A percentile compares a stretch with the other conserved stretches of the same genome.
phyloP scores from a whole-genome alignment of 768 basidiomycete genomes.

The Strobilomyces confusus region DNA sequence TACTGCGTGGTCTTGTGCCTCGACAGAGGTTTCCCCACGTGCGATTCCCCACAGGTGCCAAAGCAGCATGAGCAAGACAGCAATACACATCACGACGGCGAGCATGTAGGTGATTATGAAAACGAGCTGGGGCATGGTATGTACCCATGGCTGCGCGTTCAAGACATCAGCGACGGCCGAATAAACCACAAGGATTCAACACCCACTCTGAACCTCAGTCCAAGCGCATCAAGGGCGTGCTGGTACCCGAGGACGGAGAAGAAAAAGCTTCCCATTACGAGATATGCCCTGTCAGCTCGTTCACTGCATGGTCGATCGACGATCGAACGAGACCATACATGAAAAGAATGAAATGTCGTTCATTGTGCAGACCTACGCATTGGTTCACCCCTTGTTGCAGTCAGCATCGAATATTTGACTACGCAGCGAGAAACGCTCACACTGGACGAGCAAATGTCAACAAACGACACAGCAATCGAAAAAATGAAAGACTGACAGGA shows the following conservation, averaged over 20 bases:
- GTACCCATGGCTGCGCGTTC: conserved; percentile 44
- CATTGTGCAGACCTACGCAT: conserved; percentile 94
- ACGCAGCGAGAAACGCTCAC: conserved; percentile 28
- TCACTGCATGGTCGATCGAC: neutral
- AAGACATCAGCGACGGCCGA: neutral
- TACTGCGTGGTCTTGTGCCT: conserved; percentile 80
- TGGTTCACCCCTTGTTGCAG: conserved; percentile 79
- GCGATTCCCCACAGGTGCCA: conserved; percentile 74
- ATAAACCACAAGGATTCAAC: neutral
- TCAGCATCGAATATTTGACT: conserved; percentile 3
- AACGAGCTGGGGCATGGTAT: conserved; percentile 60
- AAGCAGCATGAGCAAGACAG: conserved; percentile 64
- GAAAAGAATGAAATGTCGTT: conserved; percentile 94
- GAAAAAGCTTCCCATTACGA: conserved; percentile 65
- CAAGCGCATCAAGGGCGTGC: conserved; percentile 54
- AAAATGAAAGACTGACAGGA: conserved; percentile 53
- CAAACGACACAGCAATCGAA: neutral
- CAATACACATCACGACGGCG: conserved; percentile 66
- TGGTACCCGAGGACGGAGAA: conserved; percentile 62
- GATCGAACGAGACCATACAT: conserved; percentile 49
- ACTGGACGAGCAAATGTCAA: conserved; percentile 26
- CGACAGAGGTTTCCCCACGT: conserved; percentile 83
- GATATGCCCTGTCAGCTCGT: conserved; percentile 58
- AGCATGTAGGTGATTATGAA: conserved; percentile 80
- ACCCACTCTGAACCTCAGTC: conserved; percentile 45